A percentile compares a stretch with the other conserved stretches of the same genome.
Evolutionary conservation across 495 filamentous ascomycete genomes (phyloP).

Genomic region (Neurospora sp.): DNA sequence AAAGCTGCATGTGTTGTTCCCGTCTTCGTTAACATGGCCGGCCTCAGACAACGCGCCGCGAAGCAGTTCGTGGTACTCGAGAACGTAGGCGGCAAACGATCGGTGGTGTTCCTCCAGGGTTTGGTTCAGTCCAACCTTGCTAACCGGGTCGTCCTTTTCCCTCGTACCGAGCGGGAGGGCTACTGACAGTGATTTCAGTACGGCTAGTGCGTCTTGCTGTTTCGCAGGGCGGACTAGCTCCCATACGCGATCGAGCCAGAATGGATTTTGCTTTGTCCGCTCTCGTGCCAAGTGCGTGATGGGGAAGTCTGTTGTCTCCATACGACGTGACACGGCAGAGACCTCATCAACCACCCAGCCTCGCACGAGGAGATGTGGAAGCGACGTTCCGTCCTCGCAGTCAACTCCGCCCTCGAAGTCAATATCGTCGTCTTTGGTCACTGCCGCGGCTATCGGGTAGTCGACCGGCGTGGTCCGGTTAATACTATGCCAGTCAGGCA

Average conservation of each 20-base stretch:
- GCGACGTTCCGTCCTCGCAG: background rate
- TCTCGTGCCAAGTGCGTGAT: constrained; percentile 8
- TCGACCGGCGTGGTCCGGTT: constrained; percentile 11
- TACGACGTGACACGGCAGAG: constrained; percentile 4
- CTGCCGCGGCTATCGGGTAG: background rate
- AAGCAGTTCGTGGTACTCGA: constrained; percentile 8
- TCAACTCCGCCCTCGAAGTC: background rate
- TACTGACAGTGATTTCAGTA: constrained; percentile 8
- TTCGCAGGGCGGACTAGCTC: background rate
- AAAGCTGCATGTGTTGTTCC: background rate
- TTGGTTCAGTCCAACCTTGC: constrained; percentile 2
- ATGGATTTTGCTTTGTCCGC: constrained; percentile 6
- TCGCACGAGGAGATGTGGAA: constrained; percentile 5
- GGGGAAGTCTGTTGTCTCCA: constrained; percentile 13
- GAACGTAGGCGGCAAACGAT: constrained; percentile 11
- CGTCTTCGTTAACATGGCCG: background rate
- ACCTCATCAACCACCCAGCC: constrained; percentile 12
- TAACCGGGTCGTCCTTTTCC: constrained; percentile 1
- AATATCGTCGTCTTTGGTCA: background rate
- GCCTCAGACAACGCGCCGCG: background rate
- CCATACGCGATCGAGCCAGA: constrained; percentile 12
- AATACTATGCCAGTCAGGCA: constrained; percentile 14
- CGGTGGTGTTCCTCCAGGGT: constrained; percentile 3
- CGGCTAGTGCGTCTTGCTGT: background rate
- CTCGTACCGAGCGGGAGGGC: constrained; percentile 5